Conservation (phyloP, 2,329 filamentous ascomycete genomes). For the Exophiala spinifera region DNA sequence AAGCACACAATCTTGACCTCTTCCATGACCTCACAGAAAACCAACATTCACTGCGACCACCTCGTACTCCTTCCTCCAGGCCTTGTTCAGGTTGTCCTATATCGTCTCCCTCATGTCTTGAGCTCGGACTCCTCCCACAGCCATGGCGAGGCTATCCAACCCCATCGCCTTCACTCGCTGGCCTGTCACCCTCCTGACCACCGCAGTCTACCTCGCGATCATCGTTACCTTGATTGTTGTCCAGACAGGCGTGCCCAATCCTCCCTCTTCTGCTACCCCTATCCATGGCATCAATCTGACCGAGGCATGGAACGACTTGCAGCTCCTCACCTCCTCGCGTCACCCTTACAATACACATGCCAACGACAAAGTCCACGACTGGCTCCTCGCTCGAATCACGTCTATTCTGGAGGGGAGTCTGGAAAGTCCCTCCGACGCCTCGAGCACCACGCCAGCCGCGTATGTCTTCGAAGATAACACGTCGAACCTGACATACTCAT, state of each 20-base stretch:
- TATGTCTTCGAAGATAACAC: slow-evolving; percentile 74
- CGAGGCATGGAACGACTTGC: slow-evolving; percentile 82
- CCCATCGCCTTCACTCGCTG: slow-evolving; percentile 72
- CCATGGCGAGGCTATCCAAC: slow-evolving; percentile 35
- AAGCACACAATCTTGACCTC: background rate
- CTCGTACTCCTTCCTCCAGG: background rate
- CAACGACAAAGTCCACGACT: slow-evolving; percentile 77
- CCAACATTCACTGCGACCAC: background rate
- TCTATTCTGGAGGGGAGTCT: slow-evolving; percentile 65
- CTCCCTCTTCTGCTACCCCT: slow-evolving; percentile 53
- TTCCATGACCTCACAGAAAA: background rate
- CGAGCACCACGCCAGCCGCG: slow-evolving; percentile 36
- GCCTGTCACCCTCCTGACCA: slow-evolving; percentile 77
- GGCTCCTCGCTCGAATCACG: slow-evolving; percentile 68
- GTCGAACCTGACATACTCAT: slow-evolving; percentile 73
- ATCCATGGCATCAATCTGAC: slow-evolving; percentile 71
- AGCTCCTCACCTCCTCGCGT: slow-evolving; percentile 68
- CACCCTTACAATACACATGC: slow-evolving; percentile 85
- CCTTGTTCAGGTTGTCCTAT: background rate
- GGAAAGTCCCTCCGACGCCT: slow-evolving; percentile 35
- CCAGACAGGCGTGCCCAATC: slow-evolving; percentile 70
- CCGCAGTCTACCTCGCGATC: slow-evolving; percentile 72
- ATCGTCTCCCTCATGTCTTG: slow-evolving; percentile 11
- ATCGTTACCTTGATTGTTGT: slow-evolving; percentile 68
- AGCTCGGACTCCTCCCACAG: background rate